Evolutionary conservation across 257 asterid genomes (phyloP).

Genomic region (Solanum clarkiae): DNA sequence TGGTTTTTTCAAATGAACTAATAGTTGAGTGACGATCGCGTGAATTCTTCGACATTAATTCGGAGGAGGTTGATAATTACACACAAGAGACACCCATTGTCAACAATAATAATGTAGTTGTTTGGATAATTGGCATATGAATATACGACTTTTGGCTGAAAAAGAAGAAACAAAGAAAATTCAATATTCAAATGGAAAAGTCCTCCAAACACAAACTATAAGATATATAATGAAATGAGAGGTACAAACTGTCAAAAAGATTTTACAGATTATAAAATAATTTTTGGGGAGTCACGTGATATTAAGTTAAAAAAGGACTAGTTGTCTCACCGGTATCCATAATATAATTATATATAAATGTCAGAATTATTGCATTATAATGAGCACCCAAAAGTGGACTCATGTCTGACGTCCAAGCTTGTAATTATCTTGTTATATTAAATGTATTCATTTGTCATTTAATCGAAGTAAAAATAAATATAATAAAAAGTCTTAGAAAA

Average conservation of each 20-base stretch:
- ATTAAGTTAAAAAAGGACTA: constrained; percentile 51
- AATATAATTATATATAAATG: constrained; percentile 7
- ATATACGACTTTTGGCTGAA: background rate
- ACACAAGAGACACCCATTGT: too few species aligned
- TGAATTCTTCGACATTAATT: too few species aligned
- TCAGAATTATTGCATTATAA: constrained; percentile 52
- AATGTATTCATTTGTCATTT: background rate
- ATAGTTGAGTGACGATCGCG: too few species aligned
- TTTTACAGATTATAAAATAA: background rate
- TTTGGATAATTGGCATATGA: background rate
- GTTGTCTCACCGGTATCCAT: constrained; percentile 30
- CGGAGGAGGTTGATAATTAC: too few species aligned
- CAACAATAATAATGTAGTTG: background rate
- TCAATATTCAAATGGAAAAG: constrained; percentile 5
- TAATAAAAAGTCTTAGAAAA: background rate
- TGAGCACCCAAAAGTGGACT: constrained; percentile 30
- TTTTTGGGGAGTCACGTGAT: constrained; percentile 43
- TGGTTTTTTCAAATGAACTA: too few species aligned
- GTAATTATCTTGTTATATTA: background rate
- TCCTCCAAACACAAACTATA: constrained; percentile 38
- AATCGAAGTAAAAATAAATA: background rate
- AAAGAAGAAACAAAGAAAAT: background rate
- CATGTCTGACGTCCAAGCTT: constrained; percentile 25
- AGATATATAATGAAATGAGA: constrained; percentile 26
- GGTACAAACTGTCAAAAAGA: constrained; percentile 42